Evolutionary conservation across 495 filamentous ascomycete genomes (phyloP), one percentile per base, ranked within the genome.

Genomic region (Glarea lozoyensis): DNA sequence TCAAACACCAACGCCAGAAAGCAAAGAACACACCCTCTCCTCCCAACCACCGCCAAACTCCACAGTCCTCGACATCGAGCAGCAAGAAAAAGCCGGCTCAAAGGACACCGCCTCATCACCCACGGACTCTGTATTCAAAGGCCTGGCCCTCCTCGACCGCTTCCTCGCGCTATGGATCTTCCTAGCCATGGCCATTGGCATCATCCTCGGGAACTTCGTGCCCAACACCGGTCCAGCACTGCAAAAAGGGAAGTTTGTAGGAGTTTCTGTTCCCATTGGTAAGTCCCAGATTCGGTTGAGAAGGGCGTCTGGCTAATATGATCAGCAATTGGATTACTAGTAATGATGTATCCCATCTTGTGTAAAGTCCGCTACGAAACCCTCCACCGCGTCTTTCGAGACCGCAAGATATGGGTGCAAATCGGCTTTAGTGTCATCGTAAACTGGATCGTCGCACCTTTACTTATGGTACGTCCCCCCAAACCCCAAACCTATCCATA

Each of bases 361-460:
- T 84, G 88, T 74, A 95, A 94, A 61, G 81, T 95, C n/a, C 76
- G 78, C 24, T 93, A 76, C 60, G 89, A 94, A 60, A 73, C 70
- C 0, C 61, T 97, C 31, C 86, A 90, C 58, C 69, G 73, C 6
- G 59, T 86, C 13, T 77, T 94, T 47, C 60, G 62, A 10, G 55
- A 71, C 3, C 71, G 71, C 3, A 64, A 64, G 2, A 63, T 93
- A 6, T 96, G 86, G 87, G 70, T 78, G 12, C 89, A 95, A 55
- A 50, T 95, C 40, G 66, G 50, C 0, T 86, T 96, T 55, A 87
- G 82, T 49, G 57, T 96, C 17, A 40, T 92, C 16, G 58, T 88
- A 27, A 95, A 96, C 51, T 95, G 89, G 89, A 72, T 94, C 40
- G 57, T 94, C n/a, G 86, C 86, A 0, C 90, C 89, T 0, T 71